Conservation (phyloP, 805 yeast species). For the Metschnikowia corniflorae region DNA sequence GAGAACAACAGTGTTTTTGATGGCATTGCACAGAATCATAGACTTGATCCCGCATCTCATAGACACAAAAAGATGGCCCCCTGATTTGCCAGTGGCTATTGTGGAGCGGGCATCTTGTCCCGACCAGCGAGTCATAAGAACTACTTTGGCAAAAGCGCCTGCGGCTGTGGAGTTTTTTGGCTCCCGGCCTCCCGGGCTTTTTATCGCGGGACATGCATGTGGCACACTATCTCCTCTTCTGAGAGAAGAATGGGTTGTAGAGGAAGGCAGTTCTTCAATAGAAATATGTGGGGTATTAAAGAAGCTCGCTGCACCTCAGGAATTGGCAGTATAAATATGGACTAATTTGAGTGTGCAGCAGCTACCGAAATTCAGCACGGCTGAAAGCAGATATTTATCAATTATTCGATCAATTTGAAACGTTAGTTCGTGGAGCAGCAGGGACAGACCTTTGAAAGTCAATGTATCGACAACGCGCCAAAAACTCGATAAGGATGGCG, state of each 20-base stretch:
- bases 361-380: no score
- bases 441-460: no score
- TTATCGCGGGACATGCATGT: constrained; percentile 80
- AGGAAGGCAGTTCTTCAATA: constrained; percentile 37
- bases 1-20: constrained; percentile 81
- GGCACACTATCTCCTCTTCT: constrained; percentile 37
- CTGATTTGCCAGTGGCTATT: constrained; percentile 71
- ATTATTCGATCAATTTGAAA: no score
- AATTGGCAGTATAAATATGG: no score
- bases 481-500: no score
- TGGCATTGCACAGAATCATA: constrained; percentile 79
- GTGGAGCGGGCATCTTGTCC: constrained; percentile 92
- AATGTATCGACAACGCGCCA: no score
- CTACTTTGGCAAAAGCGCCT: constrained; percentile 62
- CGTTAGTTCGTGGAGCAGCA: no score
- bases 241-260: constrained; percentile 40
- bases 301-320: constrained; percentile 10
- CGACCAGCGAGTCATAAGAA: constrained; percentile 82
- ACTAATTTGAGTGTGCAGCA: no score
- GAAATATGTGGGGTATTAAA: constrained; percentile 15
- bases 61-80: constrained; percentile 57
- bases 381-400: no score
- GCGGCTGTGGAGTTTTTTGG: constrained; percentile 75
- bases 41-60: constrained; percentile 49
- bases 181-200: constrained; percentile 87